Evolutionary conservation across 2,329 filamentous ascomycete species (phyloP), one percentile per base, ranked within the genome.

Genomic region (Aspergillus caelatus): DNA sequence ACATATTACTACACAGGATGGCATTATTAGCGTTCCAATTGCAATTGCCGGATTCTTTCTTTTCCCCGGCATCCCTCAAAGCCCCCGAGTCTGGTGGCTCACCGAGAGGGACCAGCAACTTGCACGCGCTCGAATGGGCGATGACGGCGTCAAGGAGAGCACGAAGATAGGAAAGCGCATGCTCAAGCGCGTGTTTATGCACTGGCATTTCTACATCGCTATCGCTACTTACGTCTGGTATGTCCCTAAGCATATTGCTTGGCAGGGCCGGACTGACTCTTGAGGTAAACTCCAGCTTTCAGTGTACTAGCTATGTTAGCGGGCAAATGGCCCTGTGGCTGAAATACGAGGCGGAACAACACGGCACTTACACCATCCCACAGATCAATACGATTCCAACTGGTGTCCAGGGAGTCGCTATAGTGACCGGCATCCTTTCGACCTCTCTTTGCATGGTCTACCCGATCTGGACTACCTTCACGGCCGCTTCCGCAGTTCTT

Each of bases 1-100:
- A 32, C 12, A 1, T 32, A 12, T 32, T 12, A 32, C 32, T 2
- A 12, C 32, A 2, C 32, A 32, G 32, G 85, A 88, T 67, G 83
- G 83, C 4, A 0, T 75, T 86, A 45, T 86, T 87, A 66, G 85
- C 83, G 2, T 77, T 88, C 3, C 85, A 85, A 0, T 82, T 88
- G 16, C 84, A 84, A 61, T 87, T 1, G 80, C 83, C 6, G 85
- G 85, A 0, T 88, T 82, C 68, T 71, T 86, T 8, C 79, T 86
- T 3, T 75, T 75, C 58, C 80, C 80, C 0, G 80, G 79, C 0
- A 76, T 75, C 68, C 81, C 81, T 0, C 79, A 79, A 41, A 73
- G 71, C 3, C 76, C 79, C 1, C 79, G 78, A 21, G 78, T 80
- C 1, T 79, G 79, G 48, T 80, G 73, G 56, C 55, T 81, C 12